Evolutionary conservation across 2,329 filamentous ascomycete genomes (phyloP), one percentile per base, ranked within the genome.

Genomic region (Pseudogymnoascus sp.): DNA sequence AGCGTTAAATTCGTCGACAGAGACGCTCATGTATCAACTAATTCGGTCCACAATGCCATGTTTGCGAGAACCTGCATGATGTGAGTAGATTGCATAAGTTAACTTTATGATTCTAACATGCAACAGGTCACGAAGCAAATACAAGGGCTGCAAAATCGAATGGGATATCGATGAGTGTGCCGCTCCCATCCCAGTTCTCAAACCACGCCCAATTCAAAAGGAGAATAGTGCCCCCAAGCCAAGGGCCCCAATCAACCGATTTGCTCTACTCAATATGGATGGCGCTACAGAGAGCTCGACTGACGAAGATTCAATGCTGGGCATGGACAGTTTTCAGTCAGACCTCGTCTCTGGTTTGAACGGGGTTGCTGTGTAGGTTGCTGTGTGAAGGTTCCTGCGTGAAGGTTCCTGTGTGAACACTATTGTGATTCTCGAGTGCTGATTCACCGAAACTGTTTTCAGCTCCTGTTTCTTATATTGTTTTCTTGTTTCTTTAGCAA

Each of bases 61-160:
- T 90, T 88, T 74, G 90, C 90, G 7, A 83, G 85, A 16, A 89
- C 84, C 8, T 95, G 90, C 76, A 89, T 96, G 88, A 87, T 88
- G 83, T 85, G 81, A 18, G 7, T 12, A 40, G 11, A 65, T 66
- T 38, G 61, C 59, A 67, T 68, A 65, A 65, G 61, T 63, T 9
- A n/a, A 38, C 3, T 34, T 34, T 18, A n/a, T 18, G 23, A 34
- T 56, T 56, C 36, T 21, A 36, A 62, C 5, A 8, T 61, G 74
- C 37, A 73, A 53, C n/a, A 18, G 8, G 16, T 79, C 76, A 63
- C 74, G 76, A 63, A 84, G 83, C 12, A 81, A 80, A 31, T 96
- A 95, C 77, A 90, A 87, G 71, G 81, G 83, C 21, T 85, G 81
- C 65, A 86, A 81, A 66, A 88, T 96, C 67, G 84, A 88, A 12